Evolutionary conservation across 257 asterid genomes (phyloP).

Genomic region (Petunia secreta): DNA sequence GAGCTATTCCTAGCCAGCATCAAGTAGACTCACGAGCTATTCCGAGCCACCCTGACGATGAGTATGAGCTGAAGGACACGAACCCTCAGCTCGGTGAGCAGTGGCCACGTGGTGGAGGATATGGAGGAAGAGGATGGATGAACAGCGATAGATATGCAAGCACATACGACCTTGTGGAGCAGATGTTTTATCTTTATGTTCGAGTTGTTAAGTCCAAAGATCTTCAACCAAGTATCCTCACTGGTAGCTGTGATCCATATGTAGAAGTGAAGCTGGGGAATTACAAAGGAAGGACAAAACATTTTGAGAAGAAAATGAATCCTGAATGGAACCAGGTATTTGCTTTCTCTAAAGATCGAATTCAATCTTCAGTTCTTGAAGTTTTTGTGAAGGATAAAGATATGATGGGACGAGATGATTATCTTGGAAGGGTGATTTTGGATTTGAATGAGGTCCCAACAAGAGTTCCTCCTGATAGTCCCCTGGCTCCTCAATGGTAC

Average conservation of each 20-base stretch:
- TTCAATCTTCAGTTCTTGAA: slow-evolving; percentile 70
- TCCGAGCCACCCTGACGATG: slow-evolving; percentile 41
- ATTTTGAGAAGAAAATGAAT: slow-evolving; percentile 46
- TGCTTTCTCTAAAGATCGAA: slow-evolving; percentile 71
- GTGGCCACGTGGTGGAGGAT: slow-evolving; percentile 45
- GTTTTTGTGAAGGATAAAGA: slow-evolving; percentile 66
- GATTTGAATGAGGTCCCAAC: slow-evolving; percentile 75
- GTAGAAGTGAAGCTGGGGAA: slow-evolving; percentile 82
- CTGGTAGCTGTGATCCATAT: slow-evolving; percentile 56
- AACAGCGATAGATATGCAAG: slow-evolving; percentile 53
- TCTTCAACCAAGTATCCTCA: slow-evolving; percentile 49
- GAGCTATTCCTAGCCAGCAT: slow-evolving; percentile 28
- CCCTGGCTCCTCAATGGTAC: slow-evolving; percentile 86
- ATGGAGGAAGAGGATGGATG: slow-evolving; percentile 56
- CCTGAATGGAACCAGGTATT: slow-evolving; percentile 87
- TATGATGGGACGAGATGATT: slow-evolving; percentile 63
- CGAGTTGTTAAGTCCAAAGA: slow-evolving; percentile 72
- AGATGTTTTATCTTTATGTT: slow-evolving; percentile 70
- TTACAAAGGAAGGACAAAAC: slow-evolving; percentile 68
- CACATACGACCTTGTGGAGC: slow-evolving; percentile 77
- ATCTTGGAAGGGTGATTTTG: slow-evolving; percentile 55
- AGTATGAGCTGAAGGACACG: slow-evolving; percentile 67
- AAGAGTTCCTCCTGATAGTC: slow-evolving; percentile 84
- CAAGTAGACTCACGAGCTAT: slow-evolving; percentile 39
- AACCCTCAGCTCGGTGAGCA: slow-evolving; percentile 57